These are phyloP conservation scores for Trametes pubescens DNA, from an alignment of 1,284 basidiomycete genomes.

Conservation along the genomic window DNA sequence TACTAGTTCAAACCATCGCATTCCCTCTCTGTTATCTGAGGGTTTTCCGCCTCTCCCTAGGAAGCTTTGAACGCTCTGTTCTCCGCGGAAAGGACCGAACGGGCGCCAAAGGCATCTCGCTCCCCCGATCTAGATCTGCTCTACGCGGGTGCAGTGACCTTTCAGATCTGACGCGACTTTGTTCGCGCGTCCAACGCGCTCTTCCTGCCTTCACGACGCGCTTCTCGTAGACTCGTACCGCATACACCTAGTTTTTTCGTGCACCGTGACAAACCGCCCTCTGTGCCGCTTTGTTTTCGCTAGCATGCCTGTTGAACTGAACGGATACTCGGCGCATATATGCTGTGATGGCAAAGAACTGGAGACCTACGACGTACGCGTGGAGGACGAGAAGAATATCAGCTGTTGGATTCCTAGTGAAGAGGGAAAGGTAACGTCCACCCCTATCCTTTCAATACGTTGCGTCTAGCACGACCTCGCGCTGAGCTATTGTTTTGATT, in stretches of 20 bases:
- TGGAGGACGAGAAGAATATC: conserved; percentile 13
- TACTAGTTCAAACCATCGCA: not conserved
- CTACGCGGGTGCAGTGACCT: no score
- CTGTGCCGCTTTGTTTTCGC: not conserved
- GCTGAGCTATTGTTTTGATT: not conserved
- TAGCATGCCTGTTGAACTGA: conserved; percentile 17
- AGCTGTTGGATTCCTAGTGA: conserved; percentile 29
- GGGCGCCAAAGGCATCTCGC: no score
- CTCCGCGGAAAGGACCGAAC: no score
- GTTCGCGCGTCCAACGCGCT: no score
- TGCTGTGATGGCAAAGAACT: conserved; percentile 24
- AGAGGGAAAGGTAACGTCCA: conserved; percentile 11
- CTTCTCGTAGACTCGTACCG: no score
- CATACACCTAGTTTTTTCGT: no score
- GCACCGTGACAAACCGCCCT: no score
- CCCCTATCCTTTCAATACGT: not conserved
- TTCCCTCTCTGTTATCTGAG: not conserved
- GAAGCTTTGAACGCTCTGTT: not conserved
- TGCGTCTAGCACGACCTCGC: not conserved
- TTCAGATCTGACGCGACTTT: no score
- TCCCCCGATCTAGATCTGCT: no score
- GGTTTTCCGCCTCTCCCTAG: not conserved
- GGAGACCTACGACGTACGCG: conserved; percentile 7
- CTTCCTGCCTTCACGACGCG: no score
- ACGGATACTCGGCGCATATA: conserved; percentile 14